Conservation (phyloP, 495 filamentous ascomycete species). For the Hypoxylon intermedium region DNA sequence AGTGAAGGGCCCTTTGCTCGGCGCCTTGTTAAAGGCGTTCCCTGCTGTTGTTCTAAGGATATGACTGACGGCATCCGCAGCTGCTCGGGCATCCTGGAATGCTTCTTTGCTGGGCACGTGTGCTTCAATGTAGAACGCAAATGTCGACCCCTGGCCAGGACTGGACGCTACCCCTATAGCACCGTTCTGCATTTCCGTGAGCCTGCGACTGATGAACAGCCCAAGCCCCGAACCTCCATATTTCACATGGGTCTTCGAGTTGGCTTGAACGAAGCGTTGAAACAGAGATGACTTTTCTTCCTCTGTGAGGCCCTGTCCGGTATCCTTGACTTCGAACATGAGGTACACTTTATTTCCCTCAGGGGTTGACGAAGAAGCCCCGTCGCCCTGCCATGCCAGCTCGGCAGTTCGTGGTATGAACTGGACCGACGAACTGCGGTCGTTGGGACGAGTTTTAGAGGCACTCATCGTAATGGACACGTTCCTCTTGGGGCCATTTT, state of each 20-base stretch:
- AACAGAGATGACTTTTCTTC: conserved; percentile 79
- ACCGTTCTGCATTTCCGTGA: conserved; percentile 83
- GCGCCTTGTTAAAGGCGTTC: background rate
- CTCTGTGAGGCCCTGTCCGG: conserved; percentile 75
- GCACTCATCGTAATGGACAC: conserved; percentile 77
- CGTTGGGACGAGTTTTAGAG: conserved; percentile 60
- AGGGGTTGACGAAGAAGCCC: conserved; percentile 66
- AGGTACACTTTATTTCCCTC: conserved; percentile 70
- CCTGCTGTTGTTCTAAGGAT: conserved; percentile 27
- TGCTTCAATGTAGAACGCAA: conserved; percentile 74
- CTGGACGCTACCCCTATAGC: conserved; percentile 80
- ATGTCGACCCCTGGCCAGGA: conserved; percentile 76
- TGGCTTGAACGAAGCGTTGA: conserved; percentile 79
- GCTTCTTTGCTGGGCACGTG: conserved; percentile 32
- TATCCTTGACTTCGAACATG: conserved; percentile 78
- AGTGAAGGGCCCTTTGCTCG: conserved; percentile 26
- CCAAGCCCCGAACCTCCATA: conserved; percentile 87
- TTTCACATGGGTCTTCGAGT: conserved; percentile 75
- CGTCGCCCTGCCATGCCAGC: conserved; percentile 57
- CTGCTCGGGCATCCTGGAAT: conserved; percentile 27
- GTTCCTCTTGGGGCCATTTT: conserved; percentile 59
- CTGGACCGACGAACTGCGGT: conserved; percentile 47
- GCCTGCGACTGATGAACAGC: conserved; percentile 77
- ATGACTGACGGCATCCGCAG: conserved; percentile 28
- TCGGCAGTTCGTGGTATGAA: conserved; percentile 64